Evolutionary conservation across 176 grass and related monocot species (phyloP).

Genomic region (Cocos nucifera): DNA sequence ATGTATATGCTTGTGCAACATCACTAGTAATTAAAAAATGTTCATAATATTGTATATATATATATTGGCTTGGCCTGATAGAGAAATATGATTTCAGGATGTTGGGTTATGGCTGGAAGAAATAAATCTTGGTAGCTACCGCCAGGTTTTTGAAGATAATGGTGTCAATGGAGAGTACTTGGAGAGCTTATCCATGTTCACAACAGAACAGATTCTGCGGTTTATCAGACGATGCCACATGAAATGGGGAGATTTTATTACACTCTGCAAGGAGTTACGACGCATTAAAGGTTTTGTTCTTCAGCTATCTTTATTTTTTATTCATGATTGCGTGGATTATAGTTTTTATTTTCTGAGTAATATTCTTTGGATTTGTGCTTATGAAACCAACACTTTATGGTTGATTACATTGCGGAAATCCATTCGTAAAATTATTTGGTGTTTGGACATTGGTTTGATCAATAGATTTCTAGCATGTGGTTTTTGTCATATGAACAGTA

Average conservation of each 20-base stretch:
- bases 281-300: slow-evolving; percentile 75
- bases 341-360: neutral
- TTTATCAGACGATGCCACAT: slow-evolving; percentile 91
- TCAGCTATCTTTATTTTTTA: slow-evolving; percentile 5
- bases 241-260: slow-evolving; percentile 95
- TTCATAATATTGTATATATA: too few relatives aligned
- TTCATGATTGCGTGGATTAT: neutral
- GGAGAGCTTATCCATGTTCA: slow-evolving; percentile 80
- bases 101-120: slow-evolving; percentile 91
- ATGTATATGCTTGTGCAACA: too few relatives aligned
- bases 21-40: neutral
- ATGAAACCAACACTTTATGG: too few relatives aligned
- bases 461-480: too few relatives aligned
- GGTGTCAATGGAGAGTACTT: slow-evolving; percentile 78
- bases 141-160: slow-evolving; percentile 71
- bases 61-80: neutral
- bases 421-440: too few relatives aligned
- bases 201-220: slow-evolving; percentile 86
- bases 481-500: too few relatives aligned
- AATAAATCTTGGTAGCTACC: slow-evolving; percentile 76
- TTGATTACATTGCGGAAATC: too few relatives aligned
- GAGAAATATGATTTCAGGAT: slow-evolving; percentile 50
- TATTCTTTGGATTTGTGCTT: neutral
- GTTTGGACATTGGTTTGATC: too few relatives aligned
- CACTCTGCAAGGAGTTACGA: slow-evolving; percentile 80